Base-by-base conservation (phyloP, 1,284 basidiomycete species). In the Sporisorium graminicola region DNA sequence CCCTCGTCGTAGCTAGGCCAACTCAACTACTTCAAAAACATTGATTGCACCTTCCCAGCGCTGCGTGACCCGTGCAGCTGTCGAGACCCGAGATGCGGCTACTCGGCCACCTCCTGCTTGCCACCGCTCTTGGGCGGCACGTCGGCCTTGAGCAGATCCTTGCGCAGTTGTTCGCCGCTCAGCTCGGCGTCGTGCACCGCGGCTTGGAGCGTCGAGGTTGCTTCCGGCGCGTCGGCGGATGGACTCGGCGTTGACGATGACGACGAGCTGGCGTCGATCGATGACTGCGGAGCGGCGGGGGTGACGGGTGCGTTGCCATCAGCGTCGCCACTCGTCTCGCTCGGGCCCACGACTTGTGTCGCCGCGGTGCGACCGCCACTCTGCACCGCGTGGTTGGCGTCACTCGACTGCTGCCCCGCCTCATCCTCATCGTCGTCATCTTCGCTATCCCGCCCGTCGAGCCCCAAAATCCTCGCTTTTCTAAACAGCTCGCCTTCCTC, bases 401-500 rank as follows among this genome's bases (percentile, higher is more conserved):
- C n/a, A 10, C 14, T 10, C 27, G 27, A 16, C 18, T 5, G 31
- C 26, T 8, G 20, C 16, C 29, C 53, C 10, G n/a, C 50, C 22
- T 13, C 56, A 2, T 49, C 43, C 27, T 18, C 18, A 10, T 43
- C 60, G 24, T 52, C 56, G n/a, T 63, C 68, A 9, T 64, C 60
- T 6, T 72, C 68, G 26, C 50, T 40, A 6, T 49, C 51, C 35
- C 56, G 49, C 8, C 52, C 67, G 47, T 77, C 70, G 6, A 77
- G 40, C 0, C 65, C 50, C 13, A 81, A 33, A 44, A 74, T 74
- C 26, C 66, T 58, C 5, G 83, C 81, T 33, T 67, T 74, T 2
- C 83, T 61, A 59, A 85, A 85, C 13, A 84, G 55, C 42, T 78
- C 79, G 16, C 72, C 78, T 35, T 85, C 83, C 58, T 85, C 83